Evolutionary conservation across 306 rosid genomes (phyloP), one percentile per base, ranked within the genome.

Genomic region (Acacia acuminata): DNA sequence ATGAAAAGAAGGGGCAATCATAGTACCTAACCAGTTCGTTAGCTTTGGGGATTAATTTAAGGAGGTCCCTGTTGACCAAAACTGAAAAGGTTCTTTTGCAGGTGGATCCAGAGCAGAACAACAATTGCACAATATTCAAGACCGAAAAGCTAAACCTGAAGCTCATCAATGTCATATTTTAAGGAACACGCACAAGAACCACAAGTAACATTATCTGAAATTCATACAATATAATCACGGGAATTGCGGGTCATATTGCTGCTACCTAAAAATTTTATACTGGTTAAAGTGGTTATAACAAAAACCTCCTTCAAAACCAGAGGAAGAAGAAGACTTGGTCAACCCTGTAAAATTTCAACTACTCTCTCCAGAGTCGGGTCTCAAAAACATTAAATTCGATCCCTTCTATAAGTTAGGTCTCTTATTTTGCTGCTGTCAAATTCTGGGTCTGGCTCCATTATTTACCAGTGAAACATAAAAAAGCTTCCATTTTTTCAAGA

Each of bases 381-480:
- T 22, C n/a, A 71, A 71, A 71, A 71, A 45, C 58, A 71, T 25
- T 10, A 4, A 6, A 44, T 8, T 25, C 40, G 58, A 71, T 71
- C 76, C 76, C 58, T 71, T 71, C 76, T 14, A 45, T 71, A 44
- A 44, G 76, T 71, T 71, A 71, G 56, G 27, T 13, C 56, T 71
- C 56, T 71, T 45, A 71, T 71, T 71, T 22, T 25, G 45, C n/a
- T 45, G 56, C 40, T 13, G 76, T 71, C 76, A 45, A 48, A 71
- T 71, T 45, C 81, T 50, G 79, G 77, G 60, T 75, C 85, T 88
- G 85, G 86, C 63, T 79, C 81, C 73, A 77, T 81, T 85, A 64
- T 82, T 68, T 82, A 75, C 87, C 85, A 61, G 89, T 89, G 84
- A 89, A 91, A 85, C 22, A 86, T 83, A 43, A 70, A 86, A 86